Evolutionary conservation across 352 stramenopile genomes (phyloP), one percentile per base, ranked within the genome.

Genomic region (Globisporangium ultimum): DNA sequence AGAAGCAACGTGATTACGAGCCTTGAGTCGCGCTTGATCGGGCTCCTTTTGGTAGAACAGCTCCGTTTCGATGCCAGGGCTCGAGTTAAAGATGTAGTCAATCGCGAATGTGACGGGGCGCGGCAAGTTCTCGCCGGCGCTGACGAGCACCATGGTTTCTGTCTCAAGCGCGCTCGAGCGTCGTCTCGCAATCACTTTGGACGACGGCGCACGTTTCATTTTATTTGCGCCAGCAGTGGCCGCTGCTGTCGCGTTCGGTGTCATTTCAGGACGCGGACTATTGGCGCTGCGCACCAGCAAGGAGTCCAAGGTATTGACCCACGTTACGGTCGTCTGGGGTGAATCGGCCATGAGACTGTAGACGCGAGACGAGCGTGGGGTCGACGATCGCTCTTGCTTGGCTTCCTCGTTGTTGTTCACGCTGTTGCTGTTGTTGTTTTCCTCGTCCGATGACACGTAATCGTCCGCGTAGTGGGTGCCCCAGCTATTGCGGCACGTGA

Each of bases 21-120:
- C 83, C 74, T 85, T 78, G 18, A 93, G 76, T 20, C 83, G 81
- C 0, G 58, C 52, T 9, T 67, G 22, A 14, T 88, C 68, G 0
- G 74, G 61, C 10, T 90, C 78, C 1, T 64, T 36, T 60, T 89
- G 76, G 66, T 93, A 93, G 51, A 93, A 93, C 17, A 63, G 68
- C 34, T 77, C 63, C 0, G 78, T 93, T 61, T 93, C 84, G 46
- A 93, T 90, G 3, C 84, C 84, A 38, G 84, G 81, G 14, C 72
- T 80, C 36, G 81, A 91, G 48, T 93, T 76, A 55, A 89, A 91
- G 45, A 93, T 93, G 60, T 88, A 93, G 46, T 93, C 80, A 58
- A 93, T 88, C 34, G 80, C 77, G 41, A 72, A 73, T 15, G 80
- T 66, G 42, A 88, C 67, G 3, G 80, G 71, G 34, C 72, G 78